Evolutionary conservation across 2,329 filamentous ascomycete genomes (phyloP).

Genomic region (Boeremia exigua): DNA sequence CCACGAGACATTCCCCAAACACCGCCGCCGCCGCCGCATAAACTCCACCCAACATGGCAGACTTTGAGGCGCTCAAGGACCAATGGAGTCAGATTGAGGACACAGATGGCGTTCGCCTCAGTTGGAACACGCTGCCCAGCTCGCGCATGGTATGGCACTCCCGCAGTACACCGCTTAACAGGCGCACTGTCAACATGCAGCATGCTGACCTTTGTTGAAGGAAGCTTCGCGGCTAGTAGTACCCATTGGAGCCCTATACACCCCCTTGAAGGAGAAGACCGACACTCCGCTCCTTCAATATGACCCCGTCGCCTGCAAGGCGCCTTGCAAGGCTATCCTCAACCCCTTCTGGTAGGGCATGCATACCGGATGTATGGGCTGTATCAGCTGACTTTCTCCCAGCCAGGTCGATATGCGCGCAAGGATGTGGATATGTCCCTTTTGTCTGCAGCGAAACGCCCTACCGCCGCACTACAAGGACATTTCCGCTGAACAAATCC

Average conservation of each 20-base stretch:
- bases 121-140: conserved; percentile 99
- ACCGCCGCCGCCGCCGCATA: conserved; percentile 20
- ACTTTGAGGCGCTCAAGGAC: conserved; percentile 92
- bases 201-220: conserved; percentile 55
- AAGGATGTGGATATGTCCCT: conserved; percentile 86
- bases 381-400: conserved; percentile 23
- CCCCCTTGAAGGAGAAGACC: conserved; percentile 91
- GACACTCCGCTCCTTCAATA: conserved; percentile 90
- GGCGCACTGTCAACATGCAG: conserved; percentile 13
- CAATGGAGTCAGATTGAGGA: conserved; percentile 97
- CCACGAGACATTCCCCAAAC: conserved; percentile 28
- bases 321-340: conserved; percentile 91
- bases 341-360: conserved; percentile 91
- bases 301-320: conserved; percentile 95
- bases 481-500: conserved; percentile 81
- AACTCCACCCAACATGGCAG: conserved; percentile 64
- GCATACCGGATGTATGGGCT: neutral
- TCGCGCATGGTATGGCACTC: conserved; percentile 76
- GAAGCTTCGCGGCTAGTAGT: conserved; percentile 95
- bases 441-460: conserved; percentile 82
- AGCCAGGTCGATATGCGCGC: conserved; percentile 86
- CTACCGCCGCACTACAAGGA: conserved; percentile 89
- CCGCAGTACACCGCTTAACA: conserved; percentile 9
- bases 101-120: conserved; percentile 90
- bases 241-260: conserved; percentile 94